Percentiles rank a stretch among this genome's conserved stretches.
These are phyloP conservation scores for Boletus hoseneyae DNA, from an alignment of 1,284 basidiomycete species.

Conservation along the genomic window DNA sequence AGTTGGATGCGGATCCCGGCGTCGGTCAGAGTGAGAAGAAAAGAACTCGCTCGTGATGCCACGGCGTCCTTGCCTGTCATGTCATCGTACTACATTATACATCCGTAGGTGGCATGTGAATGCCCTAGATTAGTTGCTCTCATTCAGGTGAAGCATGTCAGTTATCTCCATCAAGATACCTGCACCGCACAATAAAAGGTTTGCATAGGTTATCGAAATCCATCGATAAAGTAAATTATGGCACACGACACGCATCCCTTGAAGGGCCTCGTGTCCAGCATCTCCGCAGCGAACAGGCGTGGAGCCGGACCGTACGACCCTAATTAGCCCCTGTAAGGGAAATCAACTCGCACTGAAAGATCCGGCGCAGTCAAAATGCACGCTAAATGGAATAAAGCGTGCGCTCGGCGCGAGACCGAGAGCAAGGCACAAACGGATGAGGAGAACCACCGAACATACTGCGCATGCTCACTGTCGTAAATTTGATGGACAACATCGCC, in stretches of 20 bases:
- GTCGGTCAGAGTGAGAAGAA: constrained; percentile 13
- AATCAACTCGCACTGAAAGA: neutral
- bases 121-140: too few species aligned
- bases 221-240: constrained; percentile 25
- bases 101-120: constrained; percentile 33
- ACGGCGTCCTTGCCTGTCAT: too few species aligned
- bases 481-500: constrained; percentile 61
- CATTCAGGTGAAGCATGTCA: too few species aligned
- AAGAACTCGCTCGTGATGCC: constrained; percentile 16
- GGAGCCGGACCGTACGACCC: constrained; percentile 74
- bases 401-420: constrained; percentile 47
- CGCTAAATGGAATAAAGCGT: constrained; percentile 68
- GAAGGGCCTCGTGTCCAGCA: constrained; percentile 47
- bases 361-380: constrained; percentile 34
- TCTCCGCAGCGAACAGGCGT: constrained; percentile 63
- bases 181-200: constrained; percentile 46
- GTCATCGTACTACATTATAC: too few species aligned
- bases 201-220: constrained; percentile 3
- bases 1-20: neutral
- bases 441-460: constrained; percentile 2
- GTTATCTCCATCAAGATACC: constrained; percentile 52
- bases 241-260: constrained; percentile 39
- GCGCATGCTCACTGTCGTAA: constrained; percentile 52
- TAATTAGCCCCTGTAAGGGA: constrained; percentile 55
- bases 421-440: constrained; percentile 36